phyloP scores from a whole-genome alignment of 1,139 yeast genomes.

The Protomyces pachydermus region DNA sequence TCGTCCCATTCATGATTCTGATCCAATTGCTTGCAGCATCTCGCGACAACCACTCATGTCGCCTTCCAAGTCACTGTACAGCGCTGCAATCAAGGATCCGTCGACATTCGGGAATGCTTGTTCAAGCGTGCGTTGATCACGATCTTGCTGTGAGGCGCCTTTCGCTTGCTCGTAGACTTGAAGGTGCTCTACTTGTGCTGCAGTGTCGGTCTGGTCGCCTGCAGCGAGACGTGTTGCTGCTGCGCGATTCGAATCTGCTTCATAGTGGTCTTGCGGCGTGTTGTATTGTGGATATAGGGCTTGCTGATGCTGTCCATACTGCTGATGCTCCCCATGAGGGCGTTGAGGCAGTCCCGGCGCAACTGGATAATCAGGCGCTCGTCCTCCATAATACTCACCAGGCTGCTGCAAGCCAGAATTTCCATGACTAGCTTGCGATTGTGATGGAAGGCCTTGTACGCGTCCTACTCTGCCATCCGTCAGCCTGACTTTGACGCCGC shows the following conservation, averaged over 20 bases:
- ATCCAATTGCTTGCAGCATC: conserved; percentile 7
- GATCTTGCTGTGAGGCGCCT: conserved; percentile 5
- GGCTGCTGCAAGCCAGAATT: not conserved
- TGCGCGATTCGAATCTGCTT: not conserved
- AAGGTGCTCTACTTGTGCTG: conserved; percentile 11
- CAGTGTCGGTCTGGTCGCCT: not conserved
- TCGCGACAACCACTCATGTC: conserved; percentile 16
- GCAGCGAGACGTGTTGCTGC: not conserved
- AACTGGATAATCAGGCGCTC: not conserved
- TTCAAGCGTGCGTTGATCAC: conserved; percentile 1
- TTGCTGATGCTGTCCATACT: not conserved
- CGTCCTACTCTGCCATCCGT: conserved; percentile 21
- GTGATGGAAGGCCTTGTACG: conserved; percentile 6
- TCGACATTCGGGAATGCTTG: conserved; percentile 3
- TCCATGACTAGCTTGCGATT: not conserved
- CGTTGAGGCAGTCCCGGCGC: not conserved
- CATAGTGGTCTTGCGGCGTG: not conserved
- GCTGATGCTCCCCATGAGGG: not conserved
- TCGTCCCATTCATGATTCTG: too few relatives aligned
- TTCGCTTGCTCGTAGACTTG: conserved; percentile 8
- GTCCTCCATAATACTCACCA: not conserved
- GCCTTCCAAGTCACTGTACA: conserved; percentile 13
- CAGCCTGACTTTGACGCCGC: conserved; percentile 21
- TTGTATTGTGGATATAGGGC: not conserved
- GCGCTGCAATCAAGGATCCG: conserved; percentile 21